Evolutionary conservation across 23 red algal genomes (phyloP).

Genomic region (Gracilariopsis chorda): DNA sequence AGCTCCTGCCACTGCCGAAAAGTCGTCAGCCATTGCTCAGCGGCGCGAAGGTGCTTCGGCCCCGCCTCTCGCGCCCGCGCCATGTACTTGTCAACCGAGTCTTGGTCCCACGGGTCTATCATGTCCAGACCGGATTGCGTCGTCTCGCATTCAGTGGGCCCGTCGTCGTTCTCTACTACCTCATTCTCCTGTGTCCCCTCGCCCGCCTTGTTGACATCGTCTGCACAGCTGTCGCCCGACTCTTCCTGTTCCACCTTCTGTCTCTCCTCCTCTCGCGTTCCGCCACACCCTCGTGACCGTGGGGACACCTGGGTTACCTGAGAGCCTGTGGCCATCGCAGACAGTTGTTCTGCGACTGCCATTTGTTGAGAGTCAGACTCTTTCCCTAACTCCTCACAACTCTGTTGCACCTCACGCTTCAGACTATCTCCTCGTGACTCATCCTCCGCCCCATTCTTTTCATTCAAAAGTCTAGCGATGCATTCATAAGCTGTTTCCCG

Average conservation of each 20-base stretch:
- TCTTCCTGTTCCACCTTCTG: neutral
- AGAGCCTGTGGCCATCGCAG: neutral
- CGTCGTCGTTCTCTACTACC: neutral
- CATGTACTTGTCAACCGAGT: conserved; percentile 70
- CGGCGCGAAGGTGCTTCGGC: conserved; percentile 57
- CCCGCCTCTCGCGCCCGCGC: conserved; percentile 63
- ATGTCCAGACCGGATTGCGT: neutral
- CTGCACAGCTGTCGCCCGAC: neutral
- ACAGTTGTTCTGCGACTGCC: neutral
- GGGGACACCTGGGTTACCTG: neutral
- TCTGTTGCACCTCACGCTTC: neutral
- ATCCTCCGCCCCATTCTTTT: neutral
- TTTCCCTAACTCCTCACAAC: neutral
- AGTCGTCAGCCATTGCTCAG: conserved; percentile 53
- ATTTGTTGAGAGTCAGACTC: neutral
- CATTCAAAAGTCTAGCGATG: neutral
- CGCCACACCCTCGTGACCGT: neutral
- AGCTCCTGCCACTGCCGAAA: conserved; percentile 47
- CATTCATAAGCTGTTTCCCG: conserved; percentile 49
- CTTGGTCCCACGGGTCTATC: neutral
- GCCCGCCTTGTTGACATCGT: neutral
- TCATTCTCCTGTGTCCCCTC: neutral
- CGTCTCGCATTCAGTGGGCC: neutral
- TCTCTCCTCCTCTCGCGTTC: neutral
- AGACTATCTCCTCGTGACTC: neutral